Evolutionary conservation across 768 basidiomycete species (phyloP), one percentile per base, ranked within the genome.

Genomic region (Paxillus involutus): DNA sequence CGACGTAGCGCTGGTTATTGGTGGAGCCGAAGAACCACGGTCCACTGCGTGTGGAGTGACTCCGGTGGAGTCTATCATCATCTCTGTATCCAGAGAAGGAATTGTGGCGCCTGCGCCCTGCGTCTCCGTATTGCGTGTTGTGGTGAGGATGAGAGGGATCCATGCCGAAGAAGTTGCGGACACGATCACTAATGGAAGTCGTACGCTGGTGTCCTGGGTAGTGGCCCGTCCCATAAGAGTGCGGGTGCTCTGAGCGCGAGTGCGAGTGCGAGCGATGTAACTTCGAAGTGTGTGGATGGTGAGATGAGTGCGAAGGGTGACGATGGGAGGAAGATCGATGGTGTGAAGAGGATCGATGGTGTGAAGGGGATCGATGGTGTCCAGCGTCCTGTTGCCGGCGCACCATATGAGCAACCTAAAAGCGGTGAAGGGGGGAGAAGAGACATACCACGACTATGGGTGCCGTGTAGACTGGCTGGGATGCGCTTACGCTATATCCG

Each of bases 121-220:
- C 41, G 8, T 65, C 47, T 9, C 32, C 24, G 33, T 58, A 32
- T 35, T 43, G 26, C 26, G 52, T 51, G 56, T 58, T 42, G 47
- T 60, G 57, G 13, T 54, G 52, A n/a, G 47, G 16, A 14, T 49
- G 52, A 30, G 64, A 11, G 1, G 41, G 53, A 32, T 65, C 62
- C 2, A 72, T 45, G 50, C 76, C 76, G 52, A 77, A 71, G 53
- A 76, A 68, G 29, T 63, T 52, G 47, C 72, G 73, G 40, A 77
- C 55, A 52, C 77, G 77, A 39, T 74, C 74, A 30, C 71, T 60
- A 4, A 77, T 24, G 14, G 70, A 66, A 3, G 63, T 53, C 21
- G 65, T 24, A 10, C 66, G 63, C 32, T 59, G 55, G 21, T 48
- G 64, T 0, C 35, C 40, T 4, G 49, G 19, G n/a, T 60, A 41